Base-by-base conservation (phyloP, 164 flowering plant genomes). In the Nelumbo lutea region DNA sequence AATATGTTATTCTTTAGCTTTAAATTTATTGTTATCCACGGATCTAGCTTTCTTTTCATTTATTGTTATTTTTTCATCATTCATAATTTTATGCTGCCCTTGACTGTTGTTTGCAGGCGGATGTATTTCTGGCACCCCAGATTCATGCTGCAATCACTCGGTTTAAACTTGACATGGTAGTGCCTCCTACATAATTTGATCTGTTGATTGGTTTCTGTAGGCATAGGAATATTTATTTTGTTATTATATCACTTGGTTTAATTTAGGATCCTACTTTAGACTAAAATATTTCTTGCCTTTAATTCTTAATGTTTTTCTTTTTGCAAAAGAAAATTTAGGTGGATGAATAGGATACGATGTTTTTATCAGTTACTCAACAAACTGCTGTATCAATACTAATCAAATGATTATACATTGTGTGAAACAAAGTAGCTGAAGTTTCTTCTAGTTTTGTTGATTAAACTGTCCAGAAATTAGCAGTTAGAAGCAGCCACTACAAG, bases 141-240 rank as follows among this genome's bases (percentile, higher is more conserved):
- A 71, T 88, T 65, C 52, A 81, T 75, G 83, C 70, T 64, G 88
- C 87, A 42, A 48, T 80, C 10, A 75, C 65, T 45, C 77, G 89
- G 50, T 90, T 90, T 83, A 77, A 69, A 10, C 15, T 92, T 60
- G 91, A 92, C 77, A 83, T 88, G 96, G 97, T 91, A 80, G n/a
- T 52, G 50, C 55, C 63, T 42, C 41, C 55, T 64, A 42, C 56
- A 6, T 40, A n/a, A 47, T 7, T 38, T 45, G 5, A 45, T 9
- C 2, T 43, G 14, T 55, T 15, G 39, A 27, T 44, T 45, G 27
- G 52, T 52, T n/a, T 46, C 5, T 9, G 5, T 63, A n/a, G 50
- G 38, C 52, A 11, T 44, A n/a, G 66, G 45, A 39, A 6, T 66
- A 3, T 59, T 5, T 14, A 1, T 15, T 42, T 15, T 40, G 27